Base-by-base conservation (phyloP, 805 yeast species). In the Ogataea allantospora region DNA sequence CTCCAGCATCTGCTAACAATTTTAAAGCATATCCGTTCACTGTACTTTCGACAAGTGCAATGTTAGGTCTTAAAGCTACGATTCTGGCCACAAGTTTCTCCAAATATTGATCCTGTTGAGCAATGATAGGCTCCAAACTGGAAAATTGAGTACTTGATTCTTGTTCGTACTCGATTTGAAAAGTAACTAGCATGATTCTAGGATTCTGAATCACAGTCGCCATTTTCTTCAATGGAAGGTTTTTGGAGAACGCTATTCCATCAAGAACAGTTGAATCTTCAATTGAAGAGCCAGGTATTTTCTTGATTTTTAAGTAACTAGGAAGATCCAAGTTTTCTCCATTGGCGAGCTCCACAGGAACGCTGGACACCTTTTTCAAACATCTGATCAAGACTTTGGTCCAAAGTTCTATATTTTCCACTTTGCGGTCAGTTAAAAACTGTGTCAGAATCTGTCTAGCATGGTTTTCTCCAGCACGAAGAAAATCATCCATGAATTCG, bases 111-210 rank as follows among this genome's bases (percentile, higher is more conserved):
- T 75, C 68, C 54, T 91, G 97, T 55, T 93, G 98, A 0, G 91
- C 84, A 33, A 87, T 68, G 1, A 91, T 81, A 1, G 95, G 84
- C 41, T 87, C 84, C 39, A 89, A 66, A 54, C 95, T 84, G 60
- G 88, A 78, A 42, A 88, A 83, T 14, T 31, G 44, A 19, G 50
- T 47, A 21, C 52, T 53, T 7, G 51, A 30, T 18, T 49, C 60
- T 47, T 83, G 88, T 37, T 83, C 87, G 49, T 88, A 93, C 54
- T 89, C 98, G 17, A 93, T 65, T 0, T 97, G 96, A 53, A 93
- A 93, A 70, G 88, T 81, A 5, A 93, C 71, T 12, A 95, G 67
- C 42, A 91, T 78, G 26, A 93, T 83, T 38, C 80, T 74, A 0
- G 99, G 98, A 34, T 75, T 70, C 0, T 56, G 52, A 6, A 95